phyloP scores from a whole-genome alignment of 169 alveolate genomes.

The Cardiosporidium cionae region DNA sequence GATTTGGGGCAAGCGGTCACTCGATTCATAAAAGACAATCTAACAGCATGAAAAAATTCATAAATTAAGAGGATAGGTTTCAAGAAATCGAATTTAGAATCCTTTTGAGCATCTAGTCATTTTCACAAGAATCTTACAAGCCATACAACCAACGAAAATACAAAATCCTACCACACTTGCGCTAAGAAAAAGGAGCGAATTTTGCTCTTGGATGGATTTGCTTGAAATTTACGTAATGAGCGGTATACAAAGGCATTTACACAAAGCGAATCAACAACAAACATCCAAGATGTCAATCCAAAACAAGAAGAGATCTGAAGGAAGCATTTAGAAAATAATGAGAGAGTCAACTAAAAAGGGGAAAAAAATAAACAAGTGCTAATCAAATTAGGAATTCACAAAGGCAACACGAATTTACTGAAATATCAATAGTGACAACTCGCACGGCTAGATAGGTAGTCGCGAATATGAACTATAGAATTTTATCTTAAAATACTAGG shows the following conservation, averaged over 20 bases:
- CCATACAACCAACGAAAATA: too few relatives aligned
- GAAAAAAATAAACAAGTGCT: not conserved
- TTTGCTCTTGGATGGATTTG: not conserved
- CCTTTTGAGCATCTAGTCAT: too few relatives aligned
- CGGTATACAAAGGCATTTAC: not conserved
- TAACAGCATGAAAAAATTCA: too few relatives aligned
- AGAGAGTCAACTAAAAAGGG: not conserved
- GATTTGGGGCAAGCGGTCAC: too few relatives aligned
- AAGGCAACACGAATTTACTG: too few relatives aligned
- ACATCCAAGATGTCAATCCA: conserved; percentile 33
- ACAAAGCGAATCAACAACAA: not conserved
- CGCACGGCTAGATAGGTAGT: too few relatives aligned
- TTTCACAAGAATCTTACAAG: too few relatives aligned
- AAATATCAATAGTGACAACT: too few relatives aligned
- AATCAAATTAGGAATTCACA: too few relatives aligned
- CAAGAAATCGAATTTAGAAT: not conserved
- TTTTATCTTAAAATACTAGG: too few relatives aligned
- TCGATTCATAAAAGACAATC: too few relatives aligned
- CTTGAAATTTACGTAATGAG: not conserved
- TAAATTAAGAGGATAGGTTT: not conserved
- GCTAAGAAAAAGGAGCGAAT: conserved; percentile 4
- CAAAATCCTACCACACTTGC: not conserved
- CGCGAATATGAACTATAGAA: too few relatives aligned
- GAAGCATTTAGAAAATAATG: not conserved
- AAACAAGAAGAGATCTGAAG: conserved; percentile 9